phyloP scores from a whole-genome alignment of 306 rosid genomes.

The Pueraria montana region DNA sequence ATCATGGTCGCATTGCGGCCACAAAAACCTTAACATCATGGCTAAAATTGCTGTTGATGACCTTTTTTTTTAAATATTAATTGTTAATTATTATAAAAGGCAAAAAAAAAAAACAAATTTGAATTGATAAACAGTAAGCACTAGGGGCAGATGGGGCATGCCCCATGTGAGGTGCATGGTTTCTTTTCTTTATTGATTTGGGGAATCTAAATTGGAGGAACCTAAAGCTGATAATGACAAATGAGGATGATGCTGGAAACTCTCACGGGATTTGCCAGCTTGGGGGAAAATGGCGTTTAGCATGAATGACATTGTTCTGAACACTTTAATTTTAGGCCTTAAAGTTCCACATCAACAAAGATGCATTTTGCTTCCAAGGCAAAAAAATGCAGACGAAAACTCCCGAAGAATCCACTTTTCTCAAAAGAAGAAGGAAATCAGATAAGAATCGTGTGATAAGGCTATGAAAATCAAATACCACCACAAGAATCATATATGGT shows the following conservation, averaged over 20 bases:
- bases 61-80: too few species aligned
- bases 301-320: background rate
- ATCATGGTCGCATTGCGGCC: background rate
- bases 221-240: constrained; percentile 37
- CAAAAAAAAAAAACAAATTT: background rate
- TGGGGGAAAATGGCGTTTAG: constrained; percentile 26
- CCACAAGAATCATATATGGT: constrained; percentile 30
- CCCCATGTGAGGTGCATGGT: constrained; percentile 41
- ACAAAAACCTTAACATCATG: background rate
- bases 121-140: background rate
- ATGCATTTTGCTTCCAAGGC: constrained; percentile 28
- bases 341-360: constrained; percentile 1
- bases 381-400: background rate
- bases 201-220: constrained; percentile 32
- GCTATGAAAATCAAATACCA: constrained; percentile 13
- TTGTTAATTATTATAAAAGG: background rate
- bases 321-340: constrained; percentile 30
- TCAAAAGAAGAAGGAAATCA: background rate
- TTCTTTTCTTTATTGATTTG: background rate
- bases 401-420: constrained; percentile 29
- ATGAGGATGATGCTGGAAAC: constrained; percentile 35
- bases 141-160: constrained; percentile 29
- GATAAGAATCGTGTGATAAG: background rate
- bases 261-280: constrained; percentile 16
- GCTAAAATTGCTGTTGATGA: background rate